Percentiles rank a stretch among this genome's conserved stretches.
phyloP scores from a whole-genome alignment of 1,284 basidiomycete species.

The Moniliophthora roreri region DNA sequence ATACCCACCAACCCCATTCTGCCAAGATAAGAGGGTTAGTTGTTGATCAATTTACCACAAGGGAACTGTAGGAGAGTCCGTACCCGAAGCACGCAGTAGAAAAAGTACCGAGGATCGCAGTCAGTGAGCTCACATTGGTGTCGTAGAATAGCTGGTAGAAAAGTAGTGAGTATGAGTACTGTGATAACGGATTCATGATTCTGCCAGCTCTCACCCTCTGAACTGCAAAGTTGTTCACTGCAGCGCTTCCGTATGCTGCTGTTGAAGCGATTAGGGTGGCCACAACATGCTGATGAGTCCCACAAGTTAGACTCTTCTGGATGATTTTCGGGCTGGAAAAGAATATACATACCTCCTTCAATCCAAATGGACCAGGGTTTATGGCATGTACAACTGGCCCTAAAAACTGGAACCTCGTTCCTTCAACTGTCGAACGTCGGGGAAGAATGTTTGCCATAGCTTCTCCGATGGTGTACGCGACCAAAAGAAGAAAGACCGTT shows the following conservation, averaged over 20 bases:
- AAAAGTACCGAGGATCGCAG: slow-evolving; percentile 63
- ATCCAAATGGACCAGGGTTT: slow-evolving; percentile 56
- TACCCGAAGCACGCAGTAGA: slow-evolving; percentile 66
- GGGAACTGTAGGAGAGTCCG: slow-evolving; percentile 8
- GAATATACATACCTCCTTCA: slow-evolving; percentile 54
- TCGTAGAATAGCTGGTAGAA: slow-evolving; percentile 55
- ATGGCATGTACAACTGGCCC: slow-evolving; percentile 44
- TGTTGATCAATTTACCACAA: neutral
- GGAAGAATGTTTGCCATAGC: slow-evolving; percentile 51
- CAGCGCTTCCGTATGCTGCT: slow-evolving; percentile 49
- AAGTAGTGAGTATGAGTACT: neutral
- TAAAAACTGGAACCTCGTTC: slow-evolving; percentile 39
- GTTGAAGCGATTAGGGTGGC: slow-evolving; percentile 62
- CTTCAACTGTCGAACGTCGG: slow-evolving; percentile 36
- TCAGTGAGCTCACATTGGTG: slow-evolving; percentile 52
- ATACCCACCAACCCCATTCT: slow-evolving; percentile 62
- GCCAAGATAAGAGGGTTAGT: neutral
- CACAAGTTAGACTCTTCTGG: slow-evolving; percentile 2
- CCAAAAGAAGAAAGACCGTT: slow-evolving; percentile 58
- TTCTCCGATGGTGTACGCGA: slow-evolving; percentile 54
- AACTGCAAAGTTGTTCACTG: slow-evolving; percentile 61
- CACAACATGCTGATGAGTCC: slow-evolving; percentile 49
- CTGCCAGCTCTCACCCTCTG: slow-evolving; percentile 57
- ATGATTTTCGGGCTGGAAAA: neutral
- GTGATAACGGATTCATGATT: no score